These are phyloP conservation scores for Tetrahymena malaccensis DNA, from an alignment of 73 alveolate species.

Conservation along the genomic window DNA sequence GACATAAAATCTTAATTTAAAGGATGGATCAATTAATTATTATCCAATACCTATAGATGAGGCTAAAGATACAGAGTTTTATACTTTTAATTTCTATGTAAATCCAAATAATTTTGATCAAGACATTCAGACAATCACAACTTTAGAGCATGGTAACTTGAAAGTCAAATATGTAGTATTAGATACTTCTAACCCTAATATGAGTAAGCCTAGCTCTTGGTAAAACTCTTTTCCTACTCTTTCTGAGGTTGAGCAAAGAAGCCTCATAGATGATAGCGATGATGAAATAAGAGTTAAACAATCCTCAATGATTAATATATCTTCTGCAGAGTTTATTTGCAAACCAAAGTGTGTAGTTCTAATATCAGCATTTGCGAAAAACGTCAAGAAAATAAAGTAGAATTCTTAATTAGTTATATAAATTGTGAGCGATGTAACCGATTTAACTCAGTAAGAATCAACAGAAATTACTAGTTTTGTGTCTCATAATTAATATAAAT, in stretches of 20 bases:
- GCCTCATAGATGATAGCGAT: background rate
- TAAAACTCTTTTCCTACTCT: background rate
- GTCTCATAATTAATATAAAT: background rate
- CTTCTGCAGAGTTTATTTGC: background rate
- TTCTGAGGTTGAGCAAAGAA: background rate
- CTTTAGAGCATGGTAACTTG: background rate
- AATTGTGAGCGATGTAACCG: background rate
- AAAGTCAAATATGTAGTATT: background rate
- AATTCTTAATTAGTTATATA: background rate
- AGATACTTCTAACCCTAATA: background rate
- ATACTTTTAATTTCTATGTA: background rate
- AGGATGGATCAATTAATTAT: background rate
- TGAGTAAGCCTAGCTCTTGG: background rate
- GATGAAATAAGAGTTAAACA: background rate
- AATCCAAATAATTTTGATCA: background rate
- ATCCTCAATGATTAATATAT: background rate
- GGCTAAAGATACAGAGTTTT: background rate
- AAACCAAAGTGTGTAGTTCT: background rate
- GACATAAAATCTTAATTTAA: background rate
- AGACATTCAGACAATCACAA: background rate
- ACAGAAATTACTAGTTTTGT: background rate
- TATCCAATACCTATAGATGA: background rate
- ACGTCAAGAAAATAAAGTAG: background rate
- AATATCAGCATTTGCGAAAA: background rate
- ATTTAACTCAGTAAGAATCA: background rate